phyloP scores from a whole-genome alignment of 768 basidiomycete species.

The Naganishia kalamii region DNA sequence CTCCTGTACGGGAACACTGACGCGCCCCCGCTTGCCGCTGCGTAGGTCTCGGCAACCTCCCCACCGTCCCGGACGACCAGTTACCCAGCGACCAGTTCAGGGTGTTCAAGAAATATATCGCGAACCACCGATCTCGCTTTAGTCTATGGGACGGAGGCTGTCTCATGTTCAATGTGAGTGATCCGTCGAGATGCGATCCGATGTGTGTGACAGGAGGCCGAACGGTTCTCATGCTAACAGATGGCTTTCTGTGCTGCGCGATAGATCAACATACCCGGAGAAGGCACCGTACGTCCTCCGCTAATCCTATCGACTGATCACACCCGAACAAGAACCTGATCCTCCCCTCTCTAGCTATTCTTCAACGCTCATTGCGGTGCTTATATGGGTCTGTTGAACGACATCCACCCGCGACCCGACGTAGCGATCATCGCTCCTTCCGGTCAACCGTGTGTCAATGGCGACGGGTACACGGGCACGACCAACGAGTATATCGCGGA shows the following conservation, averaged over 20 bases:
- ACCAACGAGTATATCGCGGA: conserved; percentile 2
- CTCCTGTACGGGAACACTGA: neutral
- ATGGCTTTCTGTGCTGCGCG: too few species aligned
- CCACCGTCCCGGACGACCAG: neutral
- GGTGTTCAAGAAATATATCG: neutral
- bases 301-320: neutral
- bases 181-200: too few species aligned
- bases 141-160: conserved; percentile 4
- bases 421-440: neutral
- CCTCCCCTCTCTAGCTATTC: neutral
- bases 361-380: conserved; percentile 2
- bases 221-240: too few species aligned
- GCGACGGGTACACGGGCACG: neutral
- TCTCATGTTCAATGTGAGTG: neutral
- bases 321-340: neutral
- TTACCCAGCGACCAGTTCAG: neutral
- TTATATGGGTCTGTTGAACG: neutral
- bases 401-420: conserved; percentile 2
- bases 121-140: neutral
- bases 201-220: too few species aligned
- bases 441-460: conserved; percentile 2
- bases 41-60: neutral
- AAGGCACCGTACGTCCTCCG: neutral
- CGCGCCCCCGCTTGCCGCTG: too few species aligned
- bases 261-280: neutral